Evolutionary conservation across 139 green algal genomes (phyloP), one percentile per base, ranked within the genome.

Genomic region (Diplosphaera chodatii): DNA sequence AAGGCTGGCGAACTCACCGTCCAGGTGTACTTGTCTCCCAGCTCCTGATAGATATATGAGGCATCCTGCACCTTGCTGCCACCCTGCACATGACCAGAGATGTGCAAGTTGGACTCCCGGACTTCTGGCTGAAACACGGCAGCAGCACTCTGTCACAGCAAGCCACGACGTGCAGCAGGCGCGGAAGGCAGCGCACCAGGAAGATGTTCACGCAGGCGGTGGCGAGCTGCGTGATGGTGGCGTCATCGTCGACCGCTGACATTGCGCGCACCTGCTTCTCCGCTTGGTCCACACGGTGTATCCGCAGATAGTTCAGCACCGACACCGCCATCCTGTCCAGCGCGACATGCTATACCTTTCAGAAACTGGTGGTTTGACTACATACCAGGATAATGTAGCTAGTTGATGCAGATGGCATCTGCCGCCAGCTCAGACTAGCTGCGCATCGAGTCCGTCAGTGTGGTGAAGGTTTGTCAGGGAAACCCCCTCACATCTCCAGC

Each of bases 21-120:
- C 88, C 89, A 98, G 28, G 68, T 90, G 85, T 91, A 97, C 87
- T 96, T 97, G 69, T 99, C 95, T 0, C 89, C 93, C 32, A 99
- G 81, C 84, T 99, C 96, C 66, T 84, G 68, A 76, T 92, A 99
- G 29, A 98, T 95, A 81, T 98, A 96, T 15, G 78, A 85, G 1
- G 96, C 95, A 73, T 99, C 96, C 74, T 97, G 90, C 34, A 98
- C 84, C 82, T 98, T 97, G 40, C 76, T 62, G 1, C 96, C 96
- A 2, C 96, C 96, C 85, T 92, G 81, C 68, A 68, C n/a, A n/a
- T n/a, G n/a, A n/a, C n/a, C n/a, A n/a, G n/a, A n/a, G n/a, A n/a
- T n/a, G n/a, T n/a, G n/a, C n/a, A n/a, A n/a, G n/a, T n/a, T n/a
- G n/a, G n/a, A n/a, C n/a, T n/a, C n/a, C n/a, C n/a, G n/a, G n/a